Base-by-base conservation (phyloP, 306 rosid species). In the Vicia sativa region DNA sequence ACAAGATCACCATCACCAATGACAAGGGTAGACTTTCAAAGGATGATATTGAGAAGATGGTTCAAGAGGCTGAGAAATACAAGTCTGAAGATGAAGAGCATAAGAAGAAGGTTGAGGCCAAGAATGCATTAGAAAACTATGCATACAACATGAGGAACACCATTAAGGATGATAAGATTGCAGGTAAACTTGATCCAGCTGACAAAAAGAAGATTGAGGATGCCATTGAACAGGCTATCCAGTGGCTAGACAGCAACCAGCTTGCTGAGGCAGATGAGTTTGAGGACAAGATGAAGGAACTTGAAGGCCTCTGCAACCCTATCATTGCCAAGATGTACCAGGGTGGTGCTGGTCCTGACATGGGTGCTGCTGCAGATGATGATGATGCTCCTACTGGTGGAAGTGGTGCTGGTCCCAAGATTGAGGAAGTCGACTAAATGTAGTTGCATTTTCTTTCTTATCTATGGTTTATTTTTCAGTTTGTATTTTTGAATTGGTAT, bases 31-130 rank as follows among this genome's bases (percentile, higher is more conserved):
- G 91, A 26, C 70, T 86, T 5, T 86, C 91, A 3, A 86, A 86
- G 86, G 91, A 86, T 26, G 91, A 86, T 31, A 86, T 86, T 7
- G 91, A 86, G 78, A 86, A 86, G 83, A 86, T 86, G 91, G 91
- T 86, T 48, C 91, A 86, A 16, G 91, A 86, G 69, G 91, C 88
- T 0, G 91, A 86, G 81, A 86, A 86, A 74, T 86, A 86, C 86
- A 86, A 86, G 43, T 86, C 88, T 14, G 91, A 86, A 28, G 91
- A 86, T 42, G 91, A 83, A 53, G 91, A 86, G 62, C 91, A 86
- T 45, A 86, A 86, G 83, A 86, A 83, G 74, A 86, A 86, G 84
- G 91, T 83, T 0, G 91, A 86, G 44, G 62, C 83, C 39, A 86
- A 86, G 81, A 86, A 83, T 4, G 82, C 90, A 9, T 65, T 77